phyloP scores from a whole-genome alignment of 345 rosid genomes.

The Turritis glabra region DNA sequence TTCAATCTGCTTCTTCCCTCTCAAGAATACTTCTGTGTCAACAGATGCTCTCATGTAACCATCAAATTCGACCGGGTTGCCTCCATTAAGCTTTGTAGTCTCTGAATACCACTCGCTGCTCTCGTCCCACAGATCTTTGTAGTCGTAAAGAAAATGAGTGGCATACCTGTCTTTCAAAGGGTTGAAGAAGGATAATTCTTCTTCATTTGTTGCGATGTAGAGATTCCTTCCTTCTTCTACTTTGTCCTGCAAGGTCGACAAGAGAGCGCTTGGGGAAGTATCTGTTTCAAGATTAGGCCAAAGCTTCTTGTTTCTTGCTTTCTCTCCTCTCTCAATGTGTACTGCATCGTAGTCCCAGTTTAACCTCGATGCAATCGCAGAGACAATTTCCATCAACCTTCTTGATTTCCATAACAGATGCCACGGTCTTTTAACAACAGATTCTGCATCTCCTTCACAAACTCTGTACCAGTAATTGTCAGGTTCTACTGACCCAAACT shows the following conservation, averaged over 20 bases:
- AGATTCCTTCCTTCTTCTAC: conserved; percentile 80
- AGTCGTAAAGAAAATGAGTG: conserved; percentile 82
- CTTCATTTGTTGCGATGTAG: conserved; percentile 86
- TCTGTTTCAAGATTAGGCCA: conserved; percentile 89
- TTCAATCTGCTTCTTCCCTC: conserved; percentile 94
- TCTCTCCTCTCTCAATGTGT: conserved; percentile 86
- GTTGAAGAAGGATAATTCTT: conserved; percentile 59
- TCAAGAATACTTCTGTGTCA: conserved; percentile 88
- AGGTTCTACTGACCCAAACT: conserved; percentile 86
- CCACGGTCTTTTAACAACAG: conserved; percentile 81
- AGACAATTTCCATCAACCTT: conserved; percentile 86
- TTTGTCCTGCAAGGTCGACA: conserved; percentile 65
- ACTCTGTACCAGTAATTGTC: conserved; percentile 97
- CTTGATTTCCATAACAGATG: conserved; percentile 88
- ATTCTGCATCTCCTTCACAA: conserved; percentile 89
- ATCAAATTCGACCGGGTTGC: conserved; percentile 81
- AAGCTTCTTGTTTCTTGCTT: conserved; percentile 69
- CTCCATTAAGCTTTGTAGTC: conserved; percentile 77
- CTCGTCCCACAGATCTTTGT: conserved; percentile 83
- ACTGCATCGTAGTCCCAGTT: conserved; percentile 92
- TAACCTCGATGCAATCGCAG: conserved; percentile 66
- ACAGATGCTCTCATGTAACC: conserved; percentile 90
- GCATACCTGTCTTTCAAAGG: conserved; percentile 82
- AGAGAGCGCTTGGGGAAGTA: conserved; percentile 58
- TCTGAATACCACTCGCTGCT: conserved; percentile 91